Conservation (phyloP, 75 land plant species). For the Selaginella tamariscina region DNA sequence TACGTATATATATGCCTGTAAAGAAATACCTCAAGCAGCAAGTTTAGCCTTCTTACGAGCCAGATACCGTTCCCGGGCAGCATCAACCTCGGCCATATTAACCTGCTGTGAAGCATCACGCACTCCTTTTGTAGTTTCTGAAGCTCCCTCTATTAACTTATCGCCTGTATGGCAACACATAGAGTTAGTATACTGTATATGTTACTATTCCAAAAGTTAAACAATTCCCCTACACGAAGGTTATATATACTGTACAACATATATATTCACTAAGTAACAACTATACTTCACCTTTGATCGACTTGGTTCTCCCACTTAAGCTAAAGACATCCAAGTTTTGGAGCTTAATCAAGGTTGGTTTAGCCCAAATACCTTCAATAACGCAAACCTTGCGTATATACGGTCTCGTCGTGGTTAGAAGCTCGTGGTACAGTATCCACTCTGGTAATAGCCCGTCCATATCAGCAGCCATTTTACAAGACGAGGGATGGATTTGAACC, state of each 20-base stretch:
- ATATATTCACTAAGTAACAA: too few species aligned
- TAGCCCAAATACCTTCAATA: constrained; percentile 72
- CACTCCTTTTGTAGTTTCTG: constrained; percentile 15
- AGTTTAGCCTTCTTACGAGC: constrained; percentile 50
- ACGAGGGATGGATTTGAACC: constrained; percentile 90
- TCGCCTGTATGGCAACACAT: constrained; percentile 8
- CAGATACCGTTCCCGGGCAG: constrained; percentile 88
- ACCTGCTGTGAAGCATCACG: constrained; percentile 14
- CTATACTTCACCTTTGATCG: not conserved
- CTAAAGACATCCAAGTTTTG: constrained; percentile 46
- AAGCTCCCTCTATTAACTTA: constrained; percentile 15
- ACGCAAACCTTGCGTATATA: constrained; percentile 77
- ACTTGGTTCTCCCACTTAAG: constrained; percentile 28
- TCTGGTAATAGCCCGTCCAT: constrained; percentile 79
- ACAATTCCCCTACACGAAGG: too few species aligned
- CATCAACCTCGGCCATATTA: constrained; percentile 31
- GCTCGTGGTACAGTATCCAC: constrained; percentile 90
- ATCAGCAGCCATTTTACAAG: constrained; percentile 50
- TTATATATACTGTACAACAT: too few species aligned
- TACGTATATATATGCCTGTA: too few species aligned
- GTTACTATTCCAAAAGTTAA: too few species aligned
- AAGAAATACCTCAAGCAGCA: too few species aligned
- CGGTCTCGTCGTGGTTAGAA: constrained; percentile 64
- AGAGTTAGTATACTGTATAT: too few species aligned
- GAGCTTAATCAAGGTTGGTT: constrained; percentile 58